These are phyloP conservation scores for Penicillium olsonii DNA, from an alignment of 2,329 filamentous ascomycete species.

Conservation along the genomic window DNA sequence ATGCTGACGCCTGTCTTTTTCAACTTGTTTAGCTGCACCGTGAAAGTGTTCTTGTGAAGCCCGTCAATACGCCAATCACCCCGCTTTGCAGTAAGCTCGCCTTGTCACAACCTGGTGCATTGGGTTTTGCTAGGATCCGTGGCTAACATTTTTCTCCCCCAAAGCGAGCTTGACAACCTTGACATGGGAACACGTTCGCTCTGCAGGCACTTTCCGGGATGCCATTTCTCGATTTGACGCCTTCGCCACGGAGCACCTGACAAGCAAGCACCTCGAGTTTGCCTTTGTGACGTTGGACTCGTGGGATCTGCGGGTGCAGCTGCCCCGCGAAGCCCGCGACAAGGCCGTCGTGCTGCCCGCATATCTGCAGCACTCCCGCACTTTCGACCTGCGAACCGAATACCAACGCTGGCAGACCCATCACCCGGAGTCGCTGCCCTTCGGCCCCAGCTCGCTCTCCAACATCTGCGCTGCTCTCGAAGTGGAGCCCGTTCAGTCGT, in stretches of 20 bases:
- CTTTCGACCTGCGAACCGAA: constrained; percentile 94
- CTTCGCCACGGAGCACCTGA: constrained; percentile 89
- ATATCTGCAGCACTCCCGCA: constrained; percentile 96
- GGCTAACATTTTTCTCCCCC: constrained; percentile 28
- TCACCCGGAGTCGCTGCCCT: constrained; percentile 94
- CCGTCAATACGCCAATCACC: constrained; percentile 97
- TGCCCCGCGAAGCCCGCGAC: constrained; percentile 95
- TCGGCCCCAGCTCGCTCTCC: constrained; percentile 89
- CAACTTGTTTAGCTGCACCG: constrained; percentile 70
- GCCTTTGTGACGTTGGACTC: constrained; percentile 98
- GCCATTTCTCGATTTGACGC: constrained; percentile 92
- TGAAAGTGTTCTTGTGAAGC: constrained; percentile 95
- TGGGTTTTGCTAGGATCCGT: constrained; percentile 22
- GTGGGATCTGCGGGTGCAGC: constrained; percentile 96
- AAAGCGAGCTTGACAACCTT: constrained; percentile 93
- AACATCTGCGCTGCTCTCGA: constrained; percentile 98
- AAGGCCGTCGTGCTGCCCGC: constrained; percentile 96
- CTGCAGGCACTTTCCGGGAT: constrained; percentile 95
- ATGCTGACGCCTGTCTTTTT: constrained; percentile 28
- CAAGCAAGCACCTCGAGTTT: constrained; percentile 90
- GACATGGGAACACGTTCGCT: constrained; percentile 98
- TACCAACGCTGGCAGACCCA: constrained; percentile 99
- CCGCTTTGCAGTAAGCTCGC: constrained; percentile 90
- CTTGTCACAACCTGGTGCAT: constrained; percentile 33
- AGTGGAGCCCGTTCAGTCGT: constrained; percentile 96